Conservation (phyloP, 768 basidiomycete genomes). For the Suillus americanus region DNA sequence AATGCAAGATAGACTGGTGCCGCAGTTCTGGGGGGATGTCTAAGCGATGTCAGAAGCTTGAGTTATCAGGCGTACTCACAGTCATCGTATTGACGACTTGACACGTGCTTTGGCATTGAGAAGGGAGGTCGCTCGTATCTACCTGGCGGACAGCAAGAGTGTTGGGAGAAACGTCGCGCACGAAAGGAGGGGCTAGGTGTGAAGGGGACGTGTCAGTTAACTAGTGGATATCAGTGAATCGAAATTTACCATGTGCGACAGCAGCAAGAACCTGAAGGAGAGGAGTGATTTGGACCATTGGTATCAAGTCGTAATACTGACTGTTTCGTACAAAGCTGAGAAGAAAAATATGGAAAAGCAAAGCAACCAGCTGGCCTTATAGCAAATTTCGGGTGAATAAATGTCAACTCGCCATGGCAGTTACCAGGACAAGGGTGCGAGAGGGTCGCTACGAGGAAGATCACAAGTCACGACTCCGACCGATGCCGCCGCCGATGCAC, state of each 20-base stretch:
- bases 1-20: slow-evolving; percentile 3
- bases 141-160: slow-evolving; percentile 23
- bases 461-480: neutral
- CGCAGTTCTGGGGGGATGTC: slow-evolving; percentile 13
- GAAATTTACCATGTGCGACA: slow-evolving; percentile 15
- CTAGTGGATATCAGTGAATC: no score
- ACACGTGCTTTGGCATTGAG: slow-evolving; percentile 22
- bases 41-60: neutral
- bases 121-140: slow-evolving; percentile 11
- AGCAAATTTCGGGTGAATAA: neutral
- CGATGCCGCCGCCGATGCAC: neutral
- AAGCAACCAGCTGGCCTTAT: neutral
- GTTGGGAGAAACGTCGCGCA: neutral
- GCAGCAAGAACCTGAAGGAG: slow-evolving; percentile 15
- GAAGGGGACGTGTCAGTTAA: neutral
- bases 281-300: slow-evolving; percentile 24
- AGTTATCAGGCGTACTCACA: slow-evolving; percentile 11
- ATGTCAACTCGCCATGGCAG: neutral
- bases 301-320: neutral
- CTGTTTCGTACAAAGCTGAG: neutral
- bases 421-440: neutral
- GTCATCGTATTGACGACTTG: slow-evolving; percentile 17
- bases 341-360: neutral
- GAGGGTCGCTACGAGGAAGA: slow-evolving; percentile 1
- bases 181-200: neutral